phyloP scores from a whole-genome alignment of 805 yeast species.

The Candida suzukii region DNA sequence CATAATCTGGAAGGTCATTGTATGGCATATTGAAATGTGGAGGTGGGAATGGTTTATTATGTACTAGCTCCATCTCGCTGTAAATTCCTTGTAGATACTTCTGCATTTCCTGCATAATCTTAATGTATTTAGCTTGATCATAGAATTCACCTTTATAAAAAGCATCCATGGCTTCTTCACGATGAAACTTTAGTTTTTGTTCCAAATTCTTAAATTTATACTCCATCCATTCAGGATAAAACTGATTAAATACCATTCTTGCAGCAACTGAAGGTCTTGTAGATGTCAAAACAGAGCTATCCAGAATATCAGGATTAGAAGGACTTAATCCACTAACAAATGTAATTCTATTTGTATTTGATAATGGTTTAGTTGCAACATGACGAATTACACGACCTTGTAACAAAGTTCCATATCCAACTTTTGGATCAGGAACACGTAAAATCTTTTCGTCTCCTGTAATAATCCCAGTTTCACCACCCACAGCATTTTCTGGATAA shows the following conservation, averaged over 20 bases:
- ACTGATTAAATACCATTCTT: slow-evolving; percentile 25
- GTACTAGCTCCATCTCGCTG: slow-evolving; percentile 27
- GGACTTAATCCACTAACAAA: slow-evolving; percentile 26
- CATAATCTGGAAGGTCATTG: slow-evolving; percentile 6
- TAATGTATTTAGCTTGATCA: slow-evolving; percentile 21
- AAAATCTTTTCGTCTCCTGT: slow-evolving; percentile 31
- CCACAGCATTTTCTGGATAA: slow-evolving; percentile 38
- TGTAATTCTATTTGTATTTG: slow-evolving; percentile 28
- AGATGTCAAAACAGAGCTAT: slow-evolving; percentile 27
- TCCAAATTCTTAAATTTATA: slow-evolving; percentile 24
- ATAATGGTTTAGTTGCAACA: slow-evolving; percentile 38
- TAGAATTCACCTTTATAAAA: slow-evolving; percentile 17
- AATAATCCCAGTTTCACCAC: slow-evolving; percentile 43
- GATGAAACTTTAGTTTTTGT: slow-evolving; percentile 15
- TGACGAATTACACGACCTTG: slow-evolving; percentile 43
- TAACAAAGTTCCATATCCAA: slow-evolving; percentile 37
- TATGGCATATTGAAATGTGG: slow-evolving; percentile 20
- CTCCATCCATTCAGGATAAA: slow-evolving; percentile 29
- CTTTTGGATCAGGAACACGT: slow-evolving; percentile 30
- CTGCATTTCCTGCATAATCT: slow-evolving; percentile 22
- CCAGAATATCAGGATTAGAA: slow-evolving; percentile 19
- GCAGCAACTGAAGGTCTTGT: slow-evolving; percentile 28
- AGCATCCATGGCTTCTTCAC: slow-evolving; percentile 11
- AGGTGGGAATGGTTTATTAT: slow-evolving; percentile 24
- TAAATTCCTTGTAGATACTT: slow-evolving; percentile 21